Evolutionary conservation across 805 yeast genomes (phyloP).

Genomic region (Ogataea glucozyma): DNA sequence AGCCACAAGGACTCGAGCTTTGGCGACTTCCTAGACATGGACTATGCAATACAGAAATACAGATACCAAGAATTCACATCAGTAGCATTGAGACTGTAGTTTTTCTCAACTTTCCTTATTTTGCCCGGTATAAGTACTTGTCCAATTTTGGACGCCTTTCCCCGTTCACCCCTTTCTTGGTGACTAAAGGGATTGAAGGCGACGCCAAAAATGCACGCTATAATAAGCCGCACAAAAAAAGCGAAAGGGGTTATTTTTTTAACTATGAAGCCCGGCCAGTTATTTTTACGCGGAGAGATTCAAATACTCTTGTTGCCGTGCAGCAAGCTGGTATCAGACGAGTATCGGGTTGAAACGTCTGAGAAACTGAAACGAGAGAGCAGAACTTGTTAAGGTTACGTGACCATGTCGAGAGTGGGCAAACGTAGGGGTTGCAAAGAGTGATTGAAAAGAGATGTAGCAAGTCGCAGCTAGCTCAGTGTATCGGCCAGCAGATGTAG

Average conservation of each 20-base stretch:
- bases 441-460: too few species aligned
- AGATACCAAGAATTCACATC: background rate
- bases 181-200: slow-evolving; percentile 6
- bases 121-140: slow-evolving; percentile 3
- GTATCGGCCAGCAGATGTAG: too few species aligned
- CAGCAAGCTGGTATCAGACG: background rate
- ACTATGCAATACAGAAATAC: background rate
- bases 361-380: too few species aligned
- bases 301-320: too few species aligned
- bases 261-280: too few species aligned
- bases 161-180: slow-evolving; percentile 5
- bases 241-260: slow-evolving; percentile 5
- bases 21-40: slow-evolving; percentile 22
- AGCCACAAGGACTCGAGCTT: slow-evolving; percentile 28
- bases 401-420: too few species aligned
- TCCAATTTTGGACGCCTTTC: background rate
- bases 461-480: too few species aligned
- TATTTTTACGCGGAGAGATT: too few species aligned
- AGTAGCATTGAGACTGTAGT: background rate
- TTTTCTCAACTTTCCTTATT: background rate
- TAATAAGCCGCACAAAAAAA: slow-evolving; percentile 6
- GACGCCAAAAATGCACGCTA: slow-evolving; percentile 10
- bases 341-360: background rate
- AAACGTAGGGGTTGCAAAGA: too few species aligned
- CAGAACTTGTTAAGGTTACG: too few species aligned